These are phyloP conservation scores for Pseudevernia furfuracea DNA, from an alignment of 495 filamentous ascomycete genomes.

Conservation along the genomic window DNA sequence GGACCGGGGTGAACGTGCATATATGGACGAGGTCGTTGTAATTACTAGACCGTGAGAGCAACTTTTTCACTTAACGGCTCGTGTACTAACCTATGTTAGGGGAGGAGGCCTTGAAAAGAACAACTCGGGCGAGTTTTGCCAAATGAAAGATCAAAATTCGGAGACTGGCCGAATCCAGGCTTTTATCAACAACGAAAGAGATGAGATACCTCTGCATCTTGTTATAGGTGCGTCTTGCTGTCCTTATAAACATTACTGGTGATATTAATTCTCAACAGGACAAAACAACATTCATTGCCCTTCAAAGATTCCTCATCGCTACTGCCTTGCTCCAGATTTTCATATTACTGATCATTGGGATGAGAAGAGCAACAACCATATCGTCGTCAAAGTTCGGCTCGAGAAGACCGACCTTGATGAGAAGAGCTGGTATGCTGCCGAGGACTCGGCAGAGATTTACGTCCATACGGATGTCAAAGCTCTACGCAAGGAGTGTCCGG, in stretches of 20 bases:
- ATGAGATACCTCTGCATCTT: slow-evolving; percentile 42
- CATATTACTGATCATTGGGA: slow-evolving; percentile 65
- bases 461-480: slow-evolving; percentile 26
- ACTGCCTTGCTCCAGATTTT: slow-evolving; percentile 67
- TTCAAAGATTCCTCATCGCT: slow-evolving; percentile 52
- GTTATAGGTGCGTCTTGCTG: slow-evolving; percentile 47
- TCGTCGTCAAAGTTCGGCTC: slow-evolving; percentile 52
- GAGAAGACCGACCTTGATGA: slow-evolving; percentile 56
- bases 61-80: background rate
- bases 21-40: slow-evolving; percentile 56
- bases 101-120: slow-evolving; percentile 38
- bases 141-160: slow-evolving; percentile 37
- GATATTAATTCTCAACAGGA: slow-evolving; percentile 33
- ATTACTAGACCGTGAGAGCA: slow-evolving; percentile 51
- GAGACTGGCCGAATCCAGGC: slow-evolving; percentile 31
- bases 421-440: slow-evolving; percentile 63
- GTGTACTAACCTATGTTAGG: slow-evolving; percentile 28
- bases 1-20: slow-evolving; percentile 46
- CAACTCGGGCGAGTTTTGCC: slow-evolving; percentile 7
- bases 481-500: slow-evolving; percentile 32
- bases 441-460: slow-evolving; percentile 25
- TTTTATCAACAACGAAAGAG: slow-evolving; percentile 33
- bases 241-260: background rate
- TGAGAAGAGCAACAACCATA: slow-evolving; percentile 45
- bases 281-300: slow-evolving; percentile 44